phyloP scores from a whole-genome alignment of 75 land plant species.

The Azolla pinnata region DNA sequence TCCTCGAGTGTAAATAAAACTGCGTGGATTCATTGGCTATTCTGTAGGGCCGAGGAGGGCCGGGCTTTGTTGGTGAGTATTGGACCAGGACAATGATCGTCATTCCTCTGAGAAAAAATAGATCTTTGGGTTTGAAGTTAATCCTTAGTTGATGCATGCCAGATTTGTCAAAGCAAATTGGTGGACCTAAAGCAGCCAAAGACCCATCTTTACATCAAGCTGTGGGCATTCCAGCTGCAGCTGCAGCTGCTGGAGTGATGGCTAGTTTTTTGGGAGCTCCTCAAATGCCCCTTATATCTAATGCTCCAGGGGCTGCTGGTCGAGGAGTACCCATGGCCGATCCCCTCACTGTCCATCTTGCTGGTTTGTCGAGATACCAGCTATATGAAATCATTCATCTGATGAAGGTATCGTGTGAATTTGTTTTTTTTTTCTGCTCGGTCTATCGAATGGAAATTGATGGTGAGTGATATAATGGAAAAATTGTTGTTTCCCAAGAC shows the following conservation, averaged over 20 bases:
- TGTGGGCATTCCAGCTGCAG: slow-evolving; percentile 40
- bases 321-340: slow-evolving; percentile 32
- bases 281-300: slow-evolving; percentile 19
- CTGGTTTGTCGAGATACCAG: slow-evolving; percentile 71
- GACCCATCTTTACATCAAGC: slow-evolving; percentile 45
- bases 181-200: slow-evolving; percentile 17
- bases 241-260: slow-evolving; percentile 50
- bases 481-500: too few species aligned
- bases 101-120: neutral
- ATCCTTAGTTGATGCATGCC: too few species aligned
- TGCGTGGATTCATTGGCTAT: too few species aligned
- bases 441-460: too few species aligned
- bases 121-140: too few species aligned
- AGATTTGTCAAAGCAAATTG: slow-evolving; percentile 40
- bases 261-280: slow-evolving; percentile 50
- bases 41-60: slow-evolving; percentile 72
- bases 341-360: slow-evolving; percentile 67
- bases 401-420: slow-evolving; percentile 36
- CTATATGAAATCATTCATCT: slow-evolving; percentile 59
- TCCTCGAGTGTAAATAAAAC: too few species aligned
- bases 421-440: slow-evolving; percentile 1
- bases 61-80: slow-evolving; percentile 53
- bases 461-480: too few species aligned
- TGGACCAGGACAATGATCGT: neutral
- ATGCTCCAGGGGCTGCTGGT: slow-evolving; percentile 14